Base-by-base conservation (phyloP, 2,329 filamentous ascomycete genomes). In the Clarireedia hainanense region DNA sequence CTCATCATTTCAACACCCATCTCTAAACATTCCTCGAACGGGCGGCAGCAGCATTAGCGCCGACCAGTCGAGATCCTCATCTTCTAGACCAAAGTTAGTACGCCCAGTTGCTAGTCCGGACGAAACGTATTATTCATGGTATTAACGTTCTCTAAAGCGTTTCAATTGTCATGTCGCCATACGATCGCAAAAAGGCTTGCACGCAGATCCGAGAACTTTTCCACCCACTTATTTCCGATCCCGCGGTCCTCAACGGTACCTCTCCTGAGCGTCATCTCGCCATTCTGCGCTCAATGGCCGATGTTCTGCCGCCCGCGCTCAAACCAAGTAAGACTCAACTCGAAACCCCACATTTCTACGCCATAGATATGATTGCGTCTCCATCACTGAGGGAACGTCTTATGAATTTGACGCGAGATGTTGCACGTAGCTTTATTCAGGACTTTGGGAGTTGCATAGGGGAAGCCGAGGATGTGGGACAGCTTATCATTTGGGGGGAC, bases 401-500 rank as follows among this genome's bases (percentile, higher is more conserved):
- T 6, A 68, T 74, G 56, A 63, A 60, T 15, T 64, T 72, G 6
- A 67, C 66, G 1, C 51, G 64, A 2, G 70, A 71, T n/a, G 67
- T 71, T 36, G 69, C 70, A 30, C 67, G 68, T 47, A 64, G 64
- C 20, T 75, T 75, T 55, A 60, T 74, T 45, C 59, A 60, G 15
- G 70, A 74, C 30, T 67, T 71, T 12, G 71, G 72, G 27, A 69
- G 69, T 14, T 65, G 68, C 46, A 67, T 65, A 10, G 67, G 66
- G 24, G 69, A 71, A 10, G 63, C 66, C 14, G 69, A 73, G 53
- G 71, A 72, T 48, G 61, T 64, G 6, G 70, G 69, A 6, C 72
- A 74, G 52, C 56, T 74, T 52, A 73, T 66, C n/a, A 69, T 74
- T 47, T 74, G 73, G 73, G 72, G 73, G 26, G 70, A 73, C 24